A percentile compares a stretch with the other conserved stretches of the same genome.
These are phyloP conservation scores for Spathaspora gorwiae DNA, from an alignment of 805 yeast species.

Conservation along the genomic window DNA sequence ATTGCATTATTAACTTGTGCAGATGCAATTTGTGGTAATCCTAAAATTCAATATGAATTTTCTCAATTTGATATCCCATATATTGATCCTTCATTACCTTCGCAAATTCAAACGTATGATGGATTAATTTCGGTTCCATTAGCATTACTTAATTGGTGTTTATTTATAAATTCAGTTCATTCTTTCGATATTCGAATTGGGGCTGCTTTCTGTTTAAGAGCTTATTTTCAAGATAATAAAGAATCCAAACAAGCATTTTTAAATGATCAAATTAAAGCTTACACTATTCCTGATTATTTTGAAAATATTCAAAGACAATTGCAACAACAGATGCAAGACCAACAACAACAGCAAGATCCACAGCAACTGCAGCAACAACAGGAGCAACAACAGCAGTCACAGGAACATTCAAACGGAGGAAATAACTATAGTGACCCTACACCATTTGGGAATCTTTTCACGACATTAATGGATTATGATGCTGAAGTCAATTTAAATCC, in stretches of 20 bases:
- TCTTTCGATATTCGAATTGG: constrained; percentile 77
- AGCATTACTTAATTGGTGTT: constrained; percentile 79
- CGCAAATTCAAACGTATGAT: constrained; percentile 32
- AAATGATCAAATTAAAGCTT: constrained; percentile 54
- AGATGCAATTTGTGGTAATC: constrained; percentile 66
- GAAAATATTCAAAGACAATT: constrained; percentile 8
- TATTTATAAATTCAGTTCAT: constrained; percentile 76
- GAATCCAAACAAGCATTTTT: constrained; percentile 62
- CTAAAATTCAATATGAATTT: constrained; percentile 63
- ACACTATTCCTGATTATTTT: constrained; percentile 22
- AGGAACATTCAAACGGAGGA: neutral
- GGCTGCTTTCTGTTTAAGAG: constrained; percentile 58
- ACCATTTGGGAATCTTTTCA: constrained; percentile 59
- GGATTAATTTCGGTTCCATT: constrained; percentile 59
- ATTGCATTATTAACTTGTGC: constrained; percentile 71
- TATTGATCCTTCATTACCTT: constrained; percentile 66
- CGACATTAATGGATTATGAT: constrained; percentile 72
- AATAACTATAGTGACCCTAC: constrained; percentile 7
- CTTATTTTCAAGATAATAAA: constrained; percentile 61
- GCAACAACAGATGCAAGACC: neutral
- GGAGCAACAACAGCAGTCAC: neutral
- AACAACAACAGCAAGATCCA: neutral
- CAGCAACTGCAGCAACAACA: neutral
- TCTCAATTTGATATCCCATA: constrained; percentile 88
- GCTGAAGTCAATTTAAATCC: constrained; percentile 66